These are phyloP conservation scores for Aspergillus clavatus DNA, from an alignment of 2,329 filamentous ascomycete species.

Conservation along the genomic window DNA sequence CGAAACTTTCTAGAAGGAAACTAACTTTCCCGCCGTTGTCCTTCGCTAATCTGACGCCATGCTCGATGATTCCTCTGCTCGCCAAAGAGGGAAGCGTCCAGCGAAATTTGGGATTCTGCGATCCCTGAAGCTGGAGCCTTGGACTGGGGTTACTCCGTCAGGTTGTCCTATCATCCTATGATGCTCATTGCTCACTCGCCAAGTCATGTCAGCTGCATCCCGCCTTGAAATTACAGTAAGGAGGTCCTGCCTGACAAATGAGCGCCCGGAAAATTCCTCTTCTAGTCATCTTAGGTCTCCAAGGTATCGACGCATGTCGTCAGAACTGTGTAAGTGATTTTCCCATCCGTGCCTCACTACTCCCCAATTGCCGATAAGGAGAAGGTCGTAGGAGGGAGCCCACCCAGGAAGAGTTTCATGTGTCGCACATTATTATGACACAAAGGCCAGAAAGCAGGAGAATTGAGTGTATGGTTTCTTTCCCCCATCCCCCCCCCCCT, in stretches of 20 bases:
- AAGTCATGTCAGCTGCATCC: background rate
- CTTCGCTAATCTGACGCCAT: slow-evolving; percentile 19
- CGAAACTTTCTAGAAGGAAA: slow-evolving; percentile 34
- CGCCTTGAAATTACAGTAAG: background rate
- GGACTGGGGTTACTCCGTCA: background rate
- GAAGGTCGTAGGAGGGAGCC: background rate
- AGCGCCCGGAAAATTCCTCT: background rate
- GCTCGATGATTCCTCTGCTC: slow-evolving; percentile 12
- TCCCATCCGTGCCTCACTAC: background rate
- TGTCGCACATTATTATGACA: slow-evolving; percentile 15
- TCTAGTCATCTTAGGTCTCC: background rate
- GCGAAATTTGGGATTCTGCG: background rate
- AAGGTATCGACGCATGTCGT: background rate
- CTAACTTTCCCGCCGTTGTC: slow-evolving; percentile 26
- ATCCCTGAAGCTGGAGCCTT: background rate
- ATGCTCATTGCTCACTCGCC: background rate
- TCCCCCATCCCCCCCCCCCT: too few species aligned
- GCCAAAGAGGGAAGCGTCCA: background rate
- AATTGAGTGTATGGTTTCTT: too few species aligned
- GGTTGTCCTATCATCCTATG: background rate
- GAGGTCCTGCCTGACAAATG: background rate
- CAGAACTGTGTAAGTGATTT: slow-evolving; percentile 4
- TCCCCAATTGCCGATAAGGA: background rate
- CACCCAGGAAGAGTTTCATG: background rate
- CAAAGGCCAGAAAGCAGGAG: background rate